Conservation (phyloP, 768 basidiomycete genomes). For the Hysterangium stoloniferum region DNA sequence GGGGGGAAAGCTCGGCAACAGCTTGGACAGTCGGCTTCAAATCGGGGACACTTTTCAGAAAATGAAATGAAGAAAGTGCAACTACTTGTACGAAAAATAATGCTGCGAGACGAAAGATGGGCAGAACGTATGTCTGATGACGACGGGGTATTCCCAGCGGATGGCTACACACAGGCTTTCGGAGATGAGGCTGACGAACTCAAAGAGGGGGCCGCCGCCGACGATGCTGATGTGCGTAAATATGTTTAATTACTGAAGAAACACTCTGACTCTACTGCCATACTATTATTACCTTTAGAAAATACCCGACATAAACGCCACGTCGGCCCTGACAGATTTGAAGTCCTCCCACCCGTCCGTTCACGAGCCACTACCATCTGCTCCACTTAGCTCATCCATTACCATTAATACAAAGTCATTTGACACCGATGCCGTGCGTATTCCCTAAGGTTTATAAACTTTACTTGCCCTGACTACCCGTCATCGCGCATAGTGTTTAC, state of each 20-base stretch:
- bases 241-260: too few relatives aligned
- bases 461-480: too few relatives aligned
- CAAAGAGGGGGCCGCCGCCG: constrained; percentile 9
- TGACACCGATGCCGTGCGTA: too few relatives aligned
- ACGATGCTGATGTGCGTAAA: neutral
- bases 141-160: neutral
- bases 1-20: constrained; percentile 43
- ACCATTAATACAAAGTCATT: too few relatives aligned
- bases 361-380: neutral
- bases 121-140: neutral
- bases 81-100: constrained; percentile 24
- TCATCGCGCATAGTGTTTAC: too few relatives aligned
- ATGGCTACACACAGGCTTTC: constrained; percentile 5
- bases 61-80: constrained; percentile 26
- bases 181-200: constrained; percentile 13
- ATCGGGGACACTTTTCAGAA: constrained; percentile 31
- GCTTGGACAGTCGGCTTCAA: constrained; percentile 27
- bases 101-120: constrained; percentile 17
- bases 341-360: neutral
- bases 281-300: too few relatives aligned
- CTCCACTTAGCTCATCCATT: too few relatives aligned
- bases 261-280: too few relatives aligned
- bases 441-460: too few relatives aligned
- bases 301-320: neutral
- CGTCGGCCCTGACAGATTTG: neutral